Evolutionary conservation across 148 eudicot genomes (phyloP).

Genomic region (Vaccinium darrowii): DNA sequence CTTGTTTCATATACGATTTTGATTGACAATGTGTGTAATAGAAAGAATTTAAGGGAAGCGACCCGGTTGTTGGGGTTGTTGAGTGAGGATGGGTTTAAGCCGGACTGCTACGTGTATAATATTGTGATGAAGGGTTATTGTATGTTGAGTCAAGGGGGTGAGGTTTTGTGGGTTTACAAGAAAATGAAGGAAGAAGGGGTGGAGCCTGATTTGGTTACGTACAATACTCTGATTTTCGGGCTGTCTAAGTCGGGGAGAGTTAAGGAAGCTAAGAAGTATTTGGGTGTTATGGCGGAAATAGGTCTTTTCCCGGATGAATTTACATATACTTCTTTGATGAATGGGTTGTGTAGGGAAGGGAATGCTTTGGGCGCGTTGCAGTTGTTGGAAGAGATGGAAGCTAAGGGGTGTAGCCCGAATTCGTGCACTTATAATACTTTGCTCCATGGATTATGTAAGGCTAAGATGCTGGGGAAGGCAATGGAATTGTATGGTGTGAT

Average conservation of each 20-base stretch:
- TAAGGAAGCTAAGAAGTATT: constrained; percentile 66
- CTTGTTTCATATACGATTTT: constrained; percentile 77
- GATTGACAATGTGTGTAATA: constrained; percentile 86
- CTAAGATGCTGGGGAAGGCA: constrained; percentile 55
- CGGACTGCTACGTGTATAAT: constrained; percentile 79
- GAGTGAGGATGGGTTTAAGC: constrained; percentile 64
- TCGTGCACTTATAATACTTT: constrained; percentile 81
- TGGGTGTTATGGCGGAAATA: constrained; percentile 54
- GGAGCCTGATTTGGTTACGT: constrained; percentile 68
- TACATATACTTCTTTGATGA: constrained; percentile 88
- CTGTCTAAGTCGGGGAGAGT: constrained; percentile 78
- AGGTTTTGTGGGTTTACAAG: constrained; percentile 64
- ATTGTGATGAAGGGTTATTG: constrained; percentile 87
- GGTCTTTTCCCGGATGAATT: constrained; percentile 73
- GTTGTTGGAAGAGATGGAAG: constrained; percentile 71
- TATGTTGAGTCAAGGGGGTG: constrained; percentile 57
- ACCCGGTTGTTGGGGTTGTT: constrained; percentile 59
- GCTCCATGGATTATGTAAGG: constrained; percentile 82
- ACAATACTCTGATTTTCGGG: constrained; percentile 78
- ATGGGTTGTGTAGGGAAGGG: constrained; percentile 85
- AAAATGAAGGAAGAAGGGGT: constrained; percentile 73
- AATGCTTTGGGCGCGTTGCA: constrained; percentile 57
- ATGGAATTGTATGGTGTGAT: constrained; percentile 55
- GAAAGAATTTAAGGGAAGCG: constrained; percentile 76
- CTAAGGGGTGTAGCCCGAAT: constrained; percentile 72